phyloP scores from a whole-genome alignment of 2,329 filamentous ascomycete genomes.

The Emericellopsis cladophorae region DNA sequence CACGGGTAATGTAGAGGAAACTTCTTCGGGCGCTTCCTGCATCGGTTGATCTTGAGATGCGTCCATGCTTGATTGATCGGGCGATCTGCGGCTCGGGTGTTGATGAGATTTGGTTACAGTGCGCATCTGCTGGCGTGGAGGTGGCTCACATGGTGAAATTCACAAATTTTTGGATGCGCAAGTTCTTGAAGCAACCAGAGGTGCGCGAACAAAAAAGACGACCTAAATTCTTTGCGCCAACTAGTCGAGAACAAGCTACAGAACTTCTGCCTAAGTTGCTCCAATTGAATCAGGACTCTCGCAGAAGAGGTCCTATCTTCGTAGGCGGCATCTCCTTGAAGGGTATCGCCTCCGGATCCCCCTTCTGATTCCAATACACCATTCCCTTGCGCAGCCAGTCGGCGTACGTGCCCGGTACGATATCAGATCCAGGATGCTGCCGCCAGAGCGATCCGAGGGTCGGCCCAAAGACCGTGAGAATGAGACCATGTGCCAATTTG shows the following conservation, averaged over 20 bases:
- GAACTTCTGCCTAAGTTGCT: neutral
- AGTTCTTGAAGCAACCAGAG: neutral
- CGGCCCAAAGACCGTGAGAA: conserved; percentile 31
- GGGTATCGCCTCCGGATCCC: conserved; percentile 19
- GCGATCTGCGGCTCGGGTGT: too few relatives aligned
- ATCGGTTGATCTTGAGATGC: too few relatives aligned
- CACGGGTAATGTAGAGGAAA: conserved; percentile 27
- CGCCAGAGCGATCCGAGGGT: conserved; percentile 42
- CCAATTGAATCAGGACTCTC: neutral
- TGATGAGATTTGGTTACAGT: too few relatives aligned
- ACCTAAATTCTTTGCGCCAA: too few relatives aligned
- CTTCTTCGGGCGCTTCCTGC: conserved; percentile 11
- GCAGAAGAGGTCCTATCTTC: conserved; percentile 20
- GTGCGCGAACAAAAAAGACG: neutral
- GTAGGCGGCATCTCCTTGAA: conserved; percentile 21
- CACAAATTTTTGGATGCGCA: too few relatives aligned
- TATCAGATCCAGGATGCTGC: conserved; percentile 32
- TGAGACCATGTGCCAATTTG: conserved; percentile 42
- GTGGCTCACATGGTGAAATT: too few relatives aligned
- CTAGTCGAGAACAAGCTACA: too few relatives aligned
- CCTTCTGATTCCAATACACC: conserved; percentile 30
- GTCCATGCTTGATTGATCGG: too few relatives aligned
- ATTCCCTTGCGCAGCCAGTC: conserved; percentile 39
- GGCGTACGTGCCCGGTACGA: conserved; percentile 36
- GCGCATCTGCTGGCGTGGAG: too few relatives aligned